phyloP scores from a whole-genome alignment of 2,329 filamentous ascomycete genomes.

The Lasiodiplodia gonubiensis region DNA sequence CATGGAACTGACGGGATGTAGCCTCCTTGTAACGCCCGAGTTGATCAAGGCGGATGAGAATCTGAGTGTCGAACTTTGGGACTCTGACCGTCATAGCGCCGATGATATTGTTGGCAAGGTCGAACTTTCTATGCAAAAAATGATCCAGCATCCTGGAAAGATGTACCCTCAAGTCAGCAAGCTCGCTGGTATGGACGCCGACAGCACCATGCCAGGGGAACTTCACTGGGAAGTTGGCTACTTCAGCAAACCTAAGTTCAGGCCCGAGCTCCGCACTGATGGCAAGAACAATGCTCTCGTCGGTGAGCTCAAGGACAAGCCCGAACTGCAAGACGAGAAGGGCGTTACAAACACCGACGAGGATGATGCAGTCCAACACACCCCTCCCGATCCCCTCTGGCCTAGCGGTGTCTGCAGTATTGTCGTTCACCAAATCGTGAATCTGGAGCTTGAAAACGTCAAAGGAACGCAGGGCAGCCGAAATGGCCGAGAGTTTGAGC shows the following conservation, averaged over 20 bases:
- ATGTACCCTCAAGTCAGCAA: slow-evolving; percentile 91
- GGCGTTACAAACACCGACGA: slow-evolving; percentile 73
- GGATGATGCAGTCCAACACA: slow-evolving; percentile 86
- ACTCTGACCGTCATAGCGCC: slow-evolving; percentile 88
- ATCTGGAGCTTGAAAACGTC: slow-evolving; percentile 88
- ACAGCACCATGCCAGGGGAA: slow-evolving; percentile 88
- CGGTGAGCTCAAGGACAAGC: slow-evolving; percentile 72
- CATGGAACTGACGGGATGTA: not conserved
- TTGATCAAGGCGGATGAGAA: slow-evolving; percentile 93
- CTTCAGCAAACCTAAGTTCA: slow-evolving; percentile 89
- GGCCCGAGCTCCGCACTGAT: slow-evolving; percentile 81
- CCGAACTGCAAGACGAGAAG: slow-evolving; percentile 86
- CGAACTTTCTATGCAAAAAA: slow-evolving; percentile 89
- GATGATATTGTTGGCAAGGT: slow-evolving; percentile 96
- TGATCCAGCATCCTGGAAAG: slow-evolving; percentile 90
- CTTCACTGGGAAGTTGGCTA: slow-evolving; percentile 96
- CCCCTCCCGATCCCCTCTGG: slow-evolving; percentile 95
- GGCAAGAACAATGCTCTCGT: slow-evolving; percentile 82
- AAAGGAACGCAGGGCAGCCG: slow-evolving; percentile 82
- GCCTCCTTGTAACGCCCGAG: slow-evolving; percentile 81
- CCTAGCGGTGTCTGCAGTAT: slow-evolving; percentile 87
- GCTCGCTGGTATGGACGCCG: slow-evolving; percentile 80
- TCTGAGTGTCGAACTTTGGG: slow-evolving; percentile 92
- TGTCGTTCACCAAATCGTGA: slow-evolving; percentile 92
- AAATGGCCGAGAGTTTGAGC: slow-evolving; percentile 86